Conservation (phyloP, 2,329 filamentous ascomycete species). For the Hyphodiscus sp. region DNA sequence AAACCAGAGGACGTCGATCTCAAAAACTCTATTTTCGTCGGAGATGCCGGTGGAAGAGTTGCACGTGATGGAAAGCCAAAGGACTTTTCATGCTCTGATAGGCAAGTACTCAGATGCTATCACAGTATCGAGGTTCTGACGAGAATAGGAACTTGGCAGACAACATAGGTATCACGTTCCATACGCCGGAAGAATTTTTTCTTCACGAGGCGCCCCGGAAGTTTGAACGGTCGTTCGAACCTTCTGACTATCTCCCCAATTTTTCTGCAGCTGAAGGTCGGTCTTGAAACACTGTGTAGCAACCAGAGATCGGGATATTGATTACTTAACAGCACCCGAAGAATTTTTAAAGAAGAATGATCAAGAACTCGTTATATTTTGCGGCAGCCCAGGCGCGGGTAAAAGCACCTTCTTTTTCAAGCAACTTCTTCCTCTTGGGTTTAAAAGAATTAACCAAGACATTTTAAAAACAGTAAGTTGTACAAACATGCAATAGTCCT, state of each 20-base stretch:
- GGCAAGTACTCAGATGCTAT: constrained; percentile 16
- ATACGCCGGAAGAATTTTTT: constrained; percentile 91
- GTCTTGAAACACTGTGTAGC: constrained; percentile 2
- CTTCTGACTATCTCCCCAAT: constrained; percentile 46
- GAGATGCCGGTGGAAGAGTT: constrained; percentile 68
- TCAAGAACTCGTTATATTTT: constrained; percentile 75
- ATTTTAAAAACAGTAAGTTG: constrained; percentile 61
- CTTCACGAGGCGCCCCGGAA: constrained; percentile 58
- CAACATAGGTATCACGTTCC: constrained; percentile 74
- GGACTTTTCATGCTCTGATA: constrained; percentile 61
- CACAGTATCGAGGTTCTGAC: constrained; percentile 8
- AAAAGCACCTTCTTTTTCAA: constrained; percentile 90
- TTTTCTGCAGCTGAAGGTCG: constrained; percentile 17
- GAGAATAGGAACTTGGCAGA: constrained; percentile 66
- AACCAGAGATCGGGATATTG: background rate
- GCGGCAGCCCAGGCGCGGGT: constrained; percentile 75
- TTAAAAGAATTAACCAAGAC: constrained; percentile 87
- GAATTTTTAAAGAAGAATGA: constrained; percentile 50
- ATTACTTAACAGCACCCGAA: constrained; percentile 16
- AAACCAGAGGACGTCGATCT: constrained; percentile 55
- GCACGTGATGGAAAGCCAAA: constrained; percentile 41
- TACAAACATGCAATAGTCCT: background rate
- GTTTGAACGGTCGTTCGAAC: constrained; percentile 67
- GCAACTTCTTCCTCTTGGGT: constrained; percentile 69
- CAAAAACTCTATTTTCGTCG: constrained; percentile 72